Evolutionary conservation across 2,329 filamentous ascomycete genomes (phyloP), one percentile per base, ranked within the genome.

Genomic region (Aureobasidium sp.): DNA sequence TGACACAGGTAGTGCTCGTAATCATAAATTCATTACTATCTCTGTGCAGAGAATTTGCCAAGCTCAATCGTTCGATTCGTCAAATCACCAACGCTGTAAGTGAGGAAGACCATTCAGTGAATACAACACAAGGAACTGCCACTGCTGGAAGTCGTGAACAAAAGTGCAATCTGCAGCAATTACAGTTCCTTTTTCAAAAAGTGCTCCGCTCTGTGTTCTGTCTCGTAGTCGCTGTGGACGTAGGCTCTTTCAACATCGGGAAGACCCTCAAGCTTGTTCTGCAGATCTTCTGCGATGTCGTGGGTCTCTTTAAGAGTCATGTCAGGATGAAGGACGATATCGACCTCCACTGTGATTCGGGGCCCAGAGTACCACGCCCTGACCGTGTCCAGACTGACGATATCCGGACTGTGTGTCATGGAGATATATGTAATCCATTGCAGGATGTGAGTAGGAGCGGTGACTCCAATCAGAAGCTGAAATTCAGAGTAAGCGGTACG

Each of bases 181-280:
- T 72, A 86, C 51, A 87, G 70, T 67, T 87, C 84, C 75, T 87
- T 87, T 73, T 87, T 87, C 72, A 84, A 73, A 66, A 83, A 86
- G 72, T 87, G 92, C 78, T 97, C 92, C 0, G 93, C 93, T 74
- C 94, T 92, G 75, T 97, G 94, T 20, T 88, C 91, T 4, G 92
- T 97, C 78, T 97, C 94, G 69, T 95, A 97, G 74, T 99, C 94
- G 20, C 97, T 92, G 74, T 99, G 94, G 23, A 97, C 94, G 72
- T 97, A 97, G 0, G 91, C 91, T 63, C 94, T 80, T 81, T 97
- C 94, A 10, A 97, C 87, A 72, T 96, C 88, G 0, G 94, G 93
- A 66, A 99, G 76, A 62, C 87, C 89, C 81, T 99, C 94, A 2
- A 97, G 80, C 79, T 97, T 97, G 65, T 89, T 89, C 80, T 99